Conservation (phyloP, 495 filamentous ascomycete genomes). For the Tuber indicum region DNA sequence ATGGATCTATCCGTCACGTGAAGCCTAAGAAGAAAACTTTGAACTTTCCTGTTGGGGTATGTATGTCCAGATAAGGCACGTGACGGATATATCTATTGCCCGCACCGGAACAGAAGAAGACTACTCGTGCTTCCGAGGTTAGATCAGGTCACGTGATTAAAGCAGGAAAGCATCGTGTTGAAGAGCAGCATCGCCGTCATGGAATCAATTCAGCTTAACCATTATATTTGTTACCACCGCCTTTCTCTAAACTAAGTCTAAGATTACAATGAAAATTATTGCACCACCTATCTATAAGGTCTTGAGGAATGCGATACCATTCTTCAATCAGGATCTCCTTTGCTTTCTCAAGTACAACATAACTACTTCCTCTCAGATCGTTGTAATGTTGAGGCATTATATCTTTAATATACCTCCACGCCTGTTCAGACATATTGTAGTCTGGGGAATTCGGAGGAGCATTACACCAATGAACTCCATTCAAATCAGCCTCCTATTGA, state of each 20-base stretch:
- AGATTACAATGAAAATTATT: not conserved
- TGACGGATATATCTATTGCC: too few relatives aligned
- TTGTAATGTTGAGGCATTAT: not conserved
- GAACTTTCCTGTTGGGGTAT: too few relatives aligned
- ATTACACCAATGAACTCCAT: not conserved
- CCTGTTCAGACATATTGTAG: not conserved
- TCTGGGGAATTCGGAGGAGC: not conserved
- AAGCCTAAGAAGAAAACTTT: too few relatives aligned
- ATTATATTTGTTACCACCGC: not conserved
- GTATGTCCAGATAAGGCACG: too few relatives aligned
- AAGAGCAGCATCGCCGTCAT: not conserved
- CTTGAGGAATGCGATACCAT: not conserved
- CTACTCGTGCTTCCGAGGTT: not conserved
- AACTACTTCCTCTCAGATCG: not conserved
- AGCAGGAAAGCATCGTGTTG: not conserved
- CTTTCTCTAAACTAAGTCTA: not conserved
- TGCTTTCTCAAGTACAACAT: not conserved
- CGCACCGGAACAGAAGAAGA: not conserved
- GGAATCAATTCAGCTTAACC: not conserved
- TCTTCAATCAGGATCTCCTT: not conserved
- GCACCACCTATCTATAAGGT: not conserved
- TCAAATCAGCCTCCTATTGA: not conserved
- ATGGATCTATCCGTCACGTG: too few relatives aligned
- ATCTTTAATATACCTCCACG: not conserved
- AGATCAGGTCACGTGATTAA: not conserved